A percentile compares a stretch with the other conserved stretches of the same genome.
Evolutionary conservation across 1,139 yeast genomes (phyloP).

Genomic region (Pichia sp.): DNA sequence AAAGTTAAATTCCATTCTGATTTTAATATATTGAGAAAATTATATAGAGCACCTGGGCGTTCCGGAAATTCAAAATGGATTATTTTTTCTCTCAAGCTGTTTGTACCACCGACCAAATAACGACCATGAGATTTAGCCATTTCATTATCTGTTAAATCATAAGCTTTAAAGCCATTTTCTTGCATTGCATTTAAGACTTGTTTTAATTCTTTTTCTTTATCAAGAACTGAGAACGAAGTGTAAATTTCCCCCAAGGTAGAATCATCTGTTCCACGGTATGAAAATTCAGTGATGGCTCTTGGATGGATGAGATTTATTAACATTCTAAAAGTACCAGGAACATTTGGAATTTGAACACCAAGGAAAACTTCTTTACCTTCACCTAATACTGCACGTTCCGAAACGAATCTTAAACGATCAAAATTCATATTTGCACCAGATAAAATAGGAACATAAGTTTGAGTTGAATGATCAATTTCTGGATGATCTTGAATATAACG

Average conservation of each 20-base stretch:
- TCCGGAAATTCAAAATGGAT: constrained; percentile 93
- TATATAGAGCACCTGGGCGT: constrained; percentile 87
- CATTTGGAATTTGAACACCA: constrained; percentile 84
- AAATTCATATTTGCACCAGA: constrained; percentile 99
- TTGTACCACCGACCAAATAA: constrained; percentile 88
- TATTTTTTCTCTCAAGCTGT: constrained; percentile 65
- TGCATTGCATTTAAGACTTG: constrained; percentile 38
- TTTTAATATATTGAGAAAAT: constrained; percentile 65
- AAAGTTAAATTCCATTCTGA: constrained; percentile 86
- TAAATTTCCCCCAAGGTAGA: constrained; percentile 63
- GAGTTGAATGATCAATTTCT: constrained; percentile 63
- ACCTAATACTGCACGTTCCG: constrained; percentile 96
- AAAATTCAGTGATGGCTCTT: constrained; percentile 86
- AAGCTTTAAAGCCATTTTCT: constrained; percentile 55
- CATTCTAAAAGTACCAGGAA: constrained; percentile 80
- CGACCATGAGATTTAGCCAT: constrained; percentile 95
- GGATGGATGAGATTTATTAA: constrained; percentile 76
- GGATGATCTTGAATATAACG: constrained; percentile 64
- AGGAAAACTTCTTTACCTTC: constrained; percentile 95
- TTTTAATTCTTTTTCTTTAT: constrained; percentile 52
- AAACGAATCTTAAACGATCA: constrained; percentile 91
- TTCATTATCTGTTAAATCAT: constrained; percentile 86
- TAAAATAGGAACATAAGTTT: constrained; percentile 75
- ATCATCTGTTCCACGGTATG: constrained; percentile 53
- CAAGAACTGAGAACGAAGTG: constrained; percentile 77